These are phyloP conservation scores for Botryococcus braunii DNA, from an alignment of 163 green algal genomes.

Conservation along the genomic window DNA sequence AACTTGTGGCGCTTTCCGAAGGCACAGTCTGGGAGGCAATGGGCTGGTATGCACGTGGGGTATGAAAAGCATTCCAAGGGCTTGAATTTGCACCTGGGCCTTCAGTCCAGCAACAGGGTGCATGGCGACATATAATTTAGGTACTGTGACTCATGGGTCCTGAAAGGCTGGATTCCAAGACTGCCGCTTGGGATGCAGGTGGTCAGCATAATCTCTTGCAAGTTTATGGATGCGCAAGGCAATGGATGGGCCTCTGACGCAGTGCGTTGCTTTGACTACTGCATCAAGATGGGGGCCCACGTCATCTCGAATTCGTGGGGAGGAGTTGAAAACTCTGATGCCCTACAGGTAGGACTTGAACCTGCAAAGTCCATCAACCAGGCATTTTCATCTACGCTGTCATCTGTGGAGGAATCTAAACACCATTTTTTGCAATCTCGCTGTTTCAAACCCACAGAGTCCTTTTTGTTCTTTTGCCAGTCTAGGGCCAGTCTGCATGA, in stretches of 20 bases:
- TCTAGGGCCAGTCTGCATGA: too few species aligned
- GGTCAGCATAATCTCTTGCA: slow-evolving; percentile 21
- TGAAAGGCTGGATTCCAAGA: not conserved
- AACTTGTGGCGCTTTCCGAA: too few species aligned
- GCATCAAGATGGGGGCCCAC: slow-evolving; percentile 29
- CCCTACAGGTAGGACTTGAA: slow-evolving; percentile 28
- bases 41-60: too few species aligned
- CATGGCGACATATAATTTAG: not conserved
- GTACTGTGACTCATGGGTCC: not conserved
- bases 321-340: slow-evolving; percentile 13
- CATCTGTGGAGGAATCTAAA: too few species aligned
- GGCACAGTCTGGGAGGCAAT: too few species aligned
- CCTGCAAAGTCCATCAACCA: too few species aligned
- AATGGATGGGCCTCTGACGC: slow-evolving; percentile 52
- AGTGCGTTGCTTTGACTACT: slow-evolving; percentile 49
- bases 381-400: too few species aligned
- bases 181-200: slow-evolving; percentile 1
- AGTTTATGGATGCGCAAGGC: slow-evolving; percentile 30
- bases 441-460: too few species aligned
- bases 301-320: slow-evolving; percentile 61
- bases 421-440: too few species aligned
- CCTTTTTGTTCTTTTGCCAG: too few species aligned
- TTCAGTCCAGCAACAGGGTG: not conserved
- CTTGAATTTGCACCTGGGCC: not conserved
- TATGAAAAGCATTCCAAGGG: not conserved